phyloP scores from a whole-genome alignment of 2,329 filamentous ascomycete species.

The Verticillium zaregamsianum region DNA sequence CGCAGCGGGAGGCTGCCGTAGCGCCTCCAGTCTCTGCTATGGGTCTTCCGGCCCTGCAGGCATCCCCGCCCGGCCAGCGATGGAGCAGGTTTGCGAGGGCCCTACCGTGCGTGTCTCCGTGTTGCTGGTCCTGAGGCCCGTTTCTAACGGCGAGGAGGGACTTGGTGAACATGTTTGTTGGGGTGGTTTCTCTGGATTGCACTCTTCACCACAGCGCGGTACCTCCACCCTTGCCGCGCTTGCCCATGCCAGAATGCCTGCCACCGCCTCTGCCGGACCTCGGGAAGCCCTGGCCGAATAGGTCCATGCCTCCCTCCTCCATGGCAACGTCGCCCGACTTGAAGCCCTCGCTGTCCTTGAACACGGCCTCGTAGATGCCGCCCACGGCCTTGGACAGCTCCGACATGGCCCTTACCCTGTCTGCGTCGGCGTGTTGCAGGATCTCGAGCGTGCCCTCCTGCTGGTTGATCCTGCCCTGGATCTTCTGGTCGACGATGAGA shows the following conservation, averaged over 20 bases:
- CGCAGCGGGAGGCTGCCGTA: constrained; percentile 9
- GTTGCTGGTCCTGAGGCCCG: neutral
- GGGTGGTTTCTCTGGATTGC: neutral
- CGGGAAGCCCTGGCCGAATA: constrained; percentile 13
- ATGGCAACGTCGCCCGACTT: constrained; percentile 20
- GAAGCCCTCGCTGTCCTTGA: constrained; percentile 76
- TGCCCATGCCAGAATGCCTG: neutral
- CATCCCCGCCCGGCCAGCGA: neutral
- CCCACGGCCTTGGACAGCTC: constrained; percentile 69
- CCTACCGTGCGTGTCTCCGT: neutral
- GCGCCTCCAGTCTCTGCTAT: neutral
- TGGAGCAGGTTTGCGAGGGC: neutral
- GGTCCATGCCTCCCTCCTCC: constrained; percentile 25
- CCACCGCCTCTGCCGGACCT: neutral
- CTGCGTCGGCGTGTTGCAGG: constrained; percentile 66
- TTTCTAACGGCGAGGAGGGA: neutral
- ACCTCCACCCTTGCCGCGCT: neutral
- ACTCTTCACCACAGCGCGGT: neutral
- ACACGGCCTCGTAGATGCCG: constrained; percentile 64
- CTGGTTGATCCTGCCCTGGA: constrained; percentile 86
- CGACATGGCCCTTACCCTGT: constrained; percentile 68
- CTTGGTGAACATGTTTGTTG: neutral
- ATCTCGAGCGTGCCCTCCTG: constrained; percentile 80
- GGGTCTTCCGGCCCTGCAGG: neutral
- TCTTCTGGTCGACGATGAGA: constrained; percentile 84